phyloP scores from a whole-genome alignment of 805 yeast genomes.

The Starmerella vaccinii region DNA sequence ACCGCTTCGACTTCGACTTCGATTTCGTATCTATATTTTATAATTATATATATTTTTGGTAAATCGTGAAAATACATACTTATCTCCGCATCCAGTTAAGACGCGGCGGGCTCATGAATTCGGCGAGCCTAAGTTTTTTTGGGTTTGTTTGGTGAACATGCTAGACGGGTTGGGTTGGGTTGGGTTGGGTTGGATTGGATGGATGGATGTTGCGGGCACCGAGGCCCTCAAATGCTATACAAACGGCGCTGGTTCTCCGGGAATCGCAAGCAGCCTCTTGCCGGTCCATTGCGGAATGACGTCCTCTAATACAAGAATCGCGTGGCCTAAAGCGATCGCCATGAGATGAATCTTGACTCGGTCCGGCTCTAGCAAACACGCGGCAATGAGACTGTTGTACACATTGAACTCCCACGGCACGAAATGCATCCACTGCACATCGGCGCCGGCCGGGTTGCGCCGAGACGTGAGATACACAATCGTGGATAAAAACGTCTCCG shows the following conservation, averaged over 20 bases:
- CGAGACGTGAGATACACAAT: slow-evolving; percentile 42
- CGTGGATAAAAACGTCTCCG: slow-evolving; percentile 31
- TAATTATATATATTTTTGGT: no score
- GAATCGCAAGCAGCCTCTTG: slow-evolving; percentile 7
- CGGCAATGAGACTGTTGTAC: slow-evolving; percentile 15
- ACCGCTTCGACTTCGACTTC: no score
- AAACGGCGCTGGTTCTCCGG: slow-evolving; percentile 9
- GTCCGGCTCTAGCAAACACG: background rate
- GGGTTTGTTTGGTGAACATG: no score
- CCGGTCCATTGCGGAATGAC: slow-evolving; percentile 33
- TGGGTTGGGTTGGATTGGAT: no score
- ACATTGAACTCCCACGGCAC: slow-evolving; percentile 18
- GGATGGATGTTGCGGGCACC: no score
- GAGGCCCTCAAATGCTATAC: background rate
- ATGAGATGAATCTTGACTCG: background rate
- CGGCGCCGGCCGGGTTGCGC: slow-evolving; percentile 36
- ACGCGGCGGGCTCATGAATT: no score
- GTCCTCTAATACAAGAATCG: slow-evolving; percentile 35
- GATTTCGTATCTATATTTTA: no score
- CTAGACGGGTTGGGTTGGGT: background rate
- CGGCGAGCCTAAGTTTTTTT: no score
- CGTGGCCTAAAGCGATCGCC: slow-evolving; percentile 39
- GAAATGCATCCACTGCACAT: slow-evolving; percentile 33
- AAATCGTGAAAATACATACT: no score
- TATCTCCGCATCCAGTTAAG: no score